Percentiles rank a stretch among this genome's conserved stretches.
These are phyloP conservation scores for Penicillium sp. DNA, from an alignment of 2,329 filamentous ascomycete genomes.

Conservation along the genomic window DNA sequence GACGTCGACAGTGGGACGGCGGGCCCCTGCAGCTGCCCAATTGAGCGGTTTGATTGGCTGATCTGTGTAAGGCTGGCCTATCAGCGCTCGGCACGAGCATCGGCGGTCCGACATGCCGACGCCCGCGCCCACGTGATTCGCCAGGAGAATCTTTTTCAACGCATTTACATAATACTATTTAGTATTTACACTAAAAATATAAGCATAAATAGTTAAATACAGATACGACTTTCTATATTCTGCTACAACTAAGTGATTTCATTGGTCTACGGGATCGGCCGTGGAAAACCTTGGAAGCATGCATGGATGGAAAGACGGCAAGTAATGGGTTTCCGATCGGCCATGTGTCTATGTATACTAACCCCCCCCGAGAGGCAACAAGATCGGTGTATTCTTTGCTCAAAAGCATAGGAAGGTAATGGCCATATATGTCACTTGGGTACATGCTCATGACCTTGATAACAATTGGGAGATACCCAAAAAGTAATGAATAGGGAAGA, in stretches of 20 bases:
- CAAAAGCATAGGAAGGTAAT: not conserved
- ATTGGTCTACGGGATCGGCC: too few relatives aligned
- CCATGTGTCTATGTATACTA: slow-evolving; percentile 1
- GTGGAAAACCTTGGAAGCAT: too few relatives aligned
- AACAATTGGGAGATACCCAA: not conserved
- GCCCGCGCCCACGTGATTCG: too few relatives aligned
- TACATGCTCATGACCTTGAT: not conserved
- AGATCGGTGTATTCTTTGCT: not conserved
- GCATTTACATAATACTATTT: too few relatives aligned
- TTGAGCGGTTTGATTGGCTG: not conserved
- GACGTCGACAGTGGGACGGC: too few relatives aligned
- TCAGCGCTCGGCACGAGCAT: not conserved
- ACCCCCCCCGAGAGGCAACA: not conserved
- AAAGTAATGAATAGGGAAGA: not conserved
- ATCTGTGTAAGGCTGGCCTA: not conserved
- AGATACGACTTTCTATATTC: too few relatives aligned
- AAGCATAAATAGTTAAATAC: too few relatives aligned
- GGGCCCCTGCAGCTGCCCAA: too few relatives aligned
- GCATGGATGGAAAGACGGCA: too few relatives aligned
- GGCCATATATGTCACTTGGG: not conserved
- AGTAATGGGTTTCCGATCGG: not conserved
- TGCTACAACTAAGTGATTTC: too few relatives aligned
- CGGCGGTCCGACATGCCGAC: not conserved
- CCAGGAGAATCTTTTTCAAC: not conserved
- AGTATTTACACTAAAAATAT: too few relatives aligned